phyloP scores from a whole-genome alignment of 2,329 filamentous ascomycete species.

The Venturia nashicola region DNA sequence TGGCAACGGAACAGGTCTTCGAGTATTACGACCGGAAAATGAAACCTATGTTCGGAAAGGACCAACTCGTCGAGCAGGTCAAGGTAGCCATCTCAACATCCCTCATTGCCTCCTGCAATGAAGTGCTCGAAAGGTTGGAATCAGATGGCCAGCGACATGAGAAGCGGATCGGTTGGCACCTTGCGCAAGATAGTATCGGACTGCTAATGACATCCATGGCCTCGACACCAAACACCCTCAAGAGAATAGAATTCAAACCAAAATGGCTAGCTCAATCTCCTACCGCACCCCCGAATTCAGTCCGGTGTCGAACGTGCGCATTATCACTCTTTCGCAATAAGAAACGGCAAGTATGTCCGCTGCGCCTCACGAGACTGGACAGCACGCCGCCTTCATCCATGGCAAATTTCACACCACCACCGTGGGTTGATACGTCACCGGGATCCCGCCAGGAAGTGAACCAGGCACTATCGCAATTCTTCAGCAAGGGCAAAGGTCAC shows the following conservation, averaged over 20 bases:
- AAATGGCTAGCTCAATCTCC: conserved; percentile 75
- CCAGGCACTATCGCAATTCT: not conserved
- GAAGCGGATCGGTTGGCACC: conserved; percentile 38
- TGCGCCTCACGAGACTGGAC: not conserved
- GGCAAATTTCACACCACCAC: not conserved
- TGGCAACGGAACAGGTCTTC: conserved; percentile 21
- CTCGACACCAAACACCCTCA: conserved; percentile 26
- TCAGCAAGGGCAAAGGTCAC: conserved; percentile 1
- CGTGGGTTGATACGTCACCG: not conserved
- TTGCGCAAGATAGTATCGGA: conserved; percentile 47
- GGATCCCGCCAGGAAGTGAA: not conserved
- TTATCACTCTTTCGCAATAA: conserved; percentile 26
- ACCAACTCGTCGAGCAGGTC: conserved; percentile 39
- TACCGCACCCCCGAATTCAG: conserved; percentile 49
- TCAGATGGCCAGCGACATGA: conserved; percentile 35
- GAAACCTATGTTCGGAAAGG: not conserved
- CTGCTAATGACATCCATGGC: conserved; percentile 65
- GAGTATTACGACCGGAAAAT: conserved; percentile 34
- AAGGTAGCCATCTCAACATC: conserved; percentile 36
- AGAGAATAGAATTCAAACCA: conserved; percentile 58
- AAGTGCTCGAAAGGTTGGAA: conserved; percentile 32
- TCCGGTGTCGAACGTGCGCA: conserved; percentile 66
- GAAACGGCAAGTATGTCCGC: conserved; percentile 4
- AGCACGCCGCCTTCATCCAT: not conserved
- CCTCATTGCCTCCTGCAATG: conserved; percentile 31